phyloP scores from a whole-genome alignment of 495 filamentous ascomycete species.

The Aspergillus diversus region DNA sequence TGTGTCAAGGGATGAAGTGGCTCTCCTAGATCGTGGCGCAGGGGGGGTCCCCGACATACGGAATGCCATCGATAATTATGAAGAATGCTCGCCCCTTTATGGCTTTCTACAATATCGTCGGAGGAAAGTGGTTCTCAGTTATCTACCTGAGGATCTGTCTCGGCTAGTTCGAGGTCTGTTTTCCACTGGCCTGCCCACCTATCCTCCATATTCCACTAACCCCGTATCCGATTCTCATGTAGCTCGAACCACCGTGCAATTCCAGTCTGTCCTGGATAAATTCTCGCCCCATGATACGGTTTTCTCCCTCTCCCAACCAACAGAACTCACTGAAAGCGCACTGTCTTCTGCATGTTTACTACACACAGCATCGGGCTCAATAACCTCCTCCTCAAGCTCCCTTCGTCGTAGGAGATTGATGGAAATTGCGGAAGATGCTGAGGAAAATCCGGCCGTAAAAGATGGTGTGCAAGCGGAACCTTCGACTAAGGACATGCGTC shows the following conservation, averaged over 20 bases:
- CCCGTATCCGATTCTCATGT: slow-evolving; percentile 6
- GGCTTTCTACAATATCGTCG: slow-evolving; percentile 90
- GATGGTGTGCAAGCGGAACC: slow-evolving; percentile 44
- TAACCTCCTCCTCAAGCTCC: slow-evolving; percentile 83
- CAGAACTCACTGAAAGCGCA: slow-evolving; percentile 83
- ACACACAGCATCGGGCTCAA: slow-evolving; percentile 86
- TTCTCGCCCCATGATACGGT: slow-evolving; percentile 87
- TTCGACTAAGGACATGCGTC: slow-evolving; percentile 28
- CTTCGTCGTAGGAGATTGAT: slow-evolving; percentile 74
- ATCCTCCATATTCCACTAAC: slow-evolving; percentile 9
- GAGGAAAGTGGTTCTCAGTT: slow-evolving; percentile 89
- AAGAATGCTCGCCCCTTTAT: slow-evolving; percentile 84
- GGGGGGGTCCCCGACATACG: slow-evolving; percentile 86
- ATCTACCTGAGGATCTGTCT: slow-evolving; percentile 86
- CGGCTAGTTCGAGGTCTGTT: slow-evolving; percentile 83
- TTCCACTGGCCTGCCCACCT: slow-evolving; percentile 6
- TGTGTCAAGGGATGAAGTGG: slow-evolving; percentile 82
- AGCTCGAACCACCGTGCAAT: slow-evolving; percentile 96
- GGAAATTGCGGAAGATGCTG: slow-evolving; percentile 85
- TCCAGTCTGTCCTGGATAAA: slow-evolving; percentile 79
- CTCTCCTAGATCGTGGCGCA: slow-evolving; percentile 74
- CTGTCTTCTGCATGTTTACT: slow-evolving; percentile 87
- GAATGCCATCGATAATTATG: slow-evolving; percentile 73
- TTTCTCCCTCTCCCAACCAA: slow-evolving; percentile 69
- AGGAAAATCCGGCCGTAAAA: slow-evolving; percentile 62